Evolutionary conservation across 805 yeast genomes (phyloP).

Genomic region (Crinitomyces ghanaensis): DNA sequence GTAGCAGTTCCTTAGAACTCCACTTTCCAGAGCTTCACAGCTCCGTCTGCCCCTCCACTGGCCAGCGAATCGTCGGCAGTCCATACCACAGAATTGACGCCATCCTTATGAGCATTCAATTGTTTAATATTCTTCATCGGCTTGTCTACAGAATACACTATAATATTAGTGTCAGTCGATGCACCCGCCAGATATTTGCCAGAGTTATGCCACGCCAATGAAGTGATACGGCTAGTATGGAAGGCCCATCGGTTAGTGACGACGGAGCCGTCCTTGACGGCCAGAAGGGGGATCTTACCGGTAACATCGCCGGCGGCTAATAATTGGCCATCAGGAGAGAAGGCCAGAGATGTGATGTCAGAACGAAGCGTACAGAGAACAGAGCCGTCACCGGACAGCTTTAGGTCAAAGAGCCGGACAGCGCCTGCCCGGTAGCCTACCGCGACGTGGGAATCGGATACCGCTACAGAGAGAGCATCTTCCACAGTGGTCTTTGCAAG

Average conservation of each 20-base stretch:
- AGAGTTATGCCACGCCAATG: constrained; percentile 69
- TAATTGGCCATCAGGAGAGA: constrained; percentile 57
- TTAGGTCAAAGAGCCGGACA: constrained; percentile 32
- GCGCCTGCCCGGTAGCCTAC: constrained; percentile 37
- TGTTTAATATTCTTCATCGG: constrained; percentile 69
- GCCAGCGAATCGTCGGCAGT: constrained; percentile 35
- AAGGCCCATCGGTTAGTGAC: constrained; percentile 88
- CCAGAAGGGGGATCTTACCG: constrained; percentile 76
- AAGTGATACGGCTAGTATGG: constrained; percentile 73
- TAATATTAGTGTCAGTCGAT: constrained; percentile 73
- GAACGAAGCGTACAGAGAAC: constrained; percentile 41
- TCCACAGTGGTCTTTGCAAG: no score
- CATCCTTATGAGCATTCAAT: constrained; percentile 79
- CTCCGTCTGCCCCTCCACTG: constrained; percentile 73
- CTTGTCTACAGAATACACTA: constrained; percentile 64
- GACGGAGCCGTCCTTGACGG: constrained; percentile 39
- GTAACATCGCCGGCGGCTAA: constrained; percentile 78
- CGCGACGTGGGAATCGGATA: constrained; percentile 34
- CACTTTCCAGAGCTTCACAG: constrained; percentile 60
- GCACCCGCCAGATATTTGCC: constrained; percentile 66
- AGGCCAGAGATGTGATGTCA: constrained; percentile 47
- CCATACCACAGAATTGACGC: constrained; percentile 73
- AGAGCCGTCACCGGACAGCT: constrained; percentile 15
- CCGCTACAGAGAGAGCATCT: no score
- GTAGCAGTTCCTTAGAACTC: constrained; percentile 13